phyloP scores from a whole-genome alignment of 495 filamentous ascomycete genomes.

The Aspergillus sclerotioniger region DNA sequence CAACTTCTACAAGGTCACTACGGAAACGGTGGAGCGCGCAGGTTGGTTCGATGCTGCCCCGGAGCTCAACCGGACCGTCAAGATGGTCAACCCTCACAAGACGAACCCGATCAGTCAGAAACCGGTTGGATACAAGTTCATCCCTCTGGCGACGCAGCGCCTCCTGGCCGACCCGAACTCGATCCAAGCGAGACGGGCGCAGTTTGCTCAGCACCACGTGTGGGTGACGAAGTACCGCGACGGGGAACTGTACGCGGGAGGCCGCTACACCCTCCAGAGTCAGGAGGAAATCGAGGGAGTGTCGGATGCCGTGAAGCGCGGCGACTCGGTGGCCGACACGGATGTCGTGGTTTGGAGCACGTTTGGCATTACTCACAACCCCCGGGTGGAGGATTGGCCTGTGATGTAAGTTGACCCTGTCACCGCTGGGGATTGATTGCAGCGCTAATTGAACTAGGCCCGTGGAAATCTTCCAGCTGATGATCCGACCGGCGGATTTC shows the following conservation, averaged over 20 bases:
- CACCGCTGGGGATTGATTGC: neutral
- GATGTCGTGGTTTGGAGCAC: constrained; percentile 51
- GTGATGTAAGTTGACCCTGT: constrained; percentile 53
- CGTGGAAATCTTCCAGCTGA: constrained; percentile 57
- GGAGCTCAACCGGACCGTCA: constrained; percentile 69
- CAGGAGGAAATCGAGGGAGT: constrained; percentile 57
- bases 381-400: constrained; percentile 62
- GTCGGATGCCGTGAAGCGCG: constrained; percentile 52
- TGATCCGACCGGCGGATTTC: constrained; percentile 73
- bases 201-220: constrained; percentile 83
- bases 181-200: constrained; percentile 74
- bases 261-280: constrained; percentile 85
- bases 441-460: constrained; percentile 39
- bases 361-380: constrained; percentile 66
- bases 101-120: constrained; percentile 72
- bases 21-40: constrained; percentile 61
- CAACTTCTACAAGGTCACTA: constrained; percentile 66
- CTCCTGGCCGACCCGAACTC: constrained; percentile 72
- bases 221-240: constrained; percentile 82
- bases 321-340: constrained; percentile 50
- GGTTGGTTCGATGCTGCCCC: constrained; percentile 68
- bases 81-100: constrained; percentile 71
- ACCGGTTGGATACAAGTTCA: constrained; percentile 80
- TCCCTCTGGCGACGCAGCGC: constrained; percentile 70
- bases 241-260: constrained; percentile 79